These are phyloP conservation scores for Ceratocystis destructans DNA, from an alignment of 2,329 filamentous ascomycete genomes.

Conservation along the genomic window DNA sequence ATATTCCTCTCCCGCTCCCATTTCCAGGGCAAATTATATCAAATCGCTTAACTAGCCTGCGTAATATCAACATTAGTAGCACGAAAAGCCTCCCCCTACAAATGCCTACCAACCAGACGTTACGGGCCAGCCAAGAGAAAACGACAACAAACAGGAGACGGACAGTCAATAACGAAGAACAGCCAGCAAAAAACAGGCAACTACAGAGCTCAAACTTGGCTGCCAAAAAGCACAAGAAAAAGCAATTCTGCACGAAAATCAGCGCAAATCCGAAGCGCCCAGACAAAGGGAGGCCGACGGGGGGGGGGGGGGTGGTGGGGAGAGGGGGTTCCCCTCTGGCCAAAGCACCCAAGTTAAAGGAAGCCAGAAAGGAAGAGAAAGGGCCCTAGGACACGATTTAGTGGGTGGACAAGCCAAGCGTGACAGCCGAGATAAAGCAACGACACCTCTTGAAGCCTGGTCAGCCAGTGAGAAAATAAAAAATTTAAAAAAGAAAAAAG, in stretches of 20 bases:
- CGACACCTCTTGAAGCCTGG: slow-evolving; percentile 6
- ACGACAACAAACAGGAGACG: background rate
- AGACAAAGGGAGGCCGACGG: background rate
- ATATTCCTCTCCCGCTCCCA: background rate
- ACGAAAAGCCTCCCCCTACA: background rate
- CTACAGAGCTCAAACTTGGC: background rate
- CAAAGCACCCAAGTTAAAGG: slow-evolving; percentile 3
- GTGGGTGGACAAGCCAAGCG: background rate
- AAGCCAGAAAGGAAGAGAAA: slow-evolving; percentile 5
- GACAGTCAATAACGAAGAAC: background rate
- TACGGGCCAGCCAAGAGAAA: background rate
- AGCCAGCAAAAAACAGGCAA: background rate
- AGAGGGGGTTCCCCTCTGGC: background rate
- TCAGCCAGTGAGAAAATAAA: background rate
- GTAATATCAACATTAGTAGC: background rate
- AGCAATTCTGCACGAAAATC: background rate
- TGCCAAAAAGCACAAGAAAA: background rate
- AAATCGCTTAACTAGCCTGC: slow-evolving; percentile 6
- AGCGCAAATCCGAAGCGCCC: background rate
- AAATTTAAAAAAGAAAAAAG: background rate
- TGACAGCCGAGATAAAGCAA: slow-evolving; percentile 10
- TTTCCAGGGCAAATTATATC: background rate
- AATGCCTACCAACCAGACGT: background rate
- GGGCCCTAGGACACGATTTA: slow-evolving; percentile 2
- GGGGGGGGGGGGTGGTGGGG: background rate